phyloP scores from a whole-genome alignment of 2,329 filamentous ascomycete genomes.

The Ophiostoma australiae region DNA sequence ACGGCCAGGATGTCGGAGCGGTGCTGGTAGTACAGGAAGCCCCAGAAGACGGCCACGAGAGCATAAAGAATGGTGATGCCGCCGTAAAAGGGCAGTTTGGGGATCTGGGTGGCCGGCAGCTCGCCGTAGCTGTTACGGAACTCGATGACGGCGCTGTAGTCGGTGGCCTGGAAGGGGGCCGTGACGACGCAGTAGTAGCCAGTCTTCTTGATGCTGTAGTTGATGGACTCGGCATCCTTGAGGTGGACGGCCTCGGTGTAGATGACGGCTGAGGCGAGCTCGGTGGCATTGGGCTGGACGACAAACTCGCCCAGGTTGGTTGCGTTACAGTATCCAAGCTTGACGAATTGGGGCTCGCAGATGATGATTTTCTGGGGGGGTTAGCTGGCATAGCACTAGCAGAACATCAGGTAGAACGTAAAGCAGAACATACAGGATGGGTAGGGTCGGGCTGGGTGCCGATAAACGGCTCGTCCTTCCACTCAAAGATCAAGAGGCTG shows the following conservation, averaged over 20 bases:
- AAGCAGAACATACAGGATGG: slow-evolving; percentile 15
- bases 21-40: slow-evolving; percentile 91
- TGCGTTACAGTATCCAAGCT: slow-evolving; percentile 65
- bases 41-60: slow-evolving; percentile 82
- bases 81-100: slow-evolving; percentile 95
- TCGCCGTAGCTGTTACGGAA: slow-evolving; percentile 97
- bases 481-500: slow-evolving; percentile 89
- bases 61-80: slow-evolving; percentile 91
- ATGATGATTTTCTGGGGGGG: slow-evolving; percentile 48
- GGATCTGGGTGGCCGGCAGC: slow-evolving; percentile 89
- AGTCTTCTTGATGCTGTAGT: slow-evolving; percentile 81
- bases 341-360: slow-evolving; percentile 68
- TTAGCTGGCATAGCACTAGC: background rate
- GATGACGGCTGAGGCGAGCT: slow-evolving; percentile 65
- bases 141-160: slow-evolving; percentile 77
- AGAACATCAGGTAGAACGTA: background rate
- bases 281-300: slow-evolving; percentile 67
- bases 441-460: slow-evolving; percentile 59
- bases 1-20: slow-evolving; percentile 91
- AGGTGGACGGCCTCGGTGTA: slow-evolving; percentile 77
- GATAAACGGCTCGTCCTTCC: slow-evolving; percentile 76
- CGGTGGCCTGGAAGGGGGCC: slow-evolving; percentile 58
- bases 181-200: slow-evolving; percentile 95
- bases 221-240: slow-evolving; percentile 66
- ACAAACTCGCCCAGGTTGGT: slow-evolving; percentile 83